Evolutionary conservation across 148 eudicot species (phyloP).

Genomic region (Chenopodium album): DNA sequence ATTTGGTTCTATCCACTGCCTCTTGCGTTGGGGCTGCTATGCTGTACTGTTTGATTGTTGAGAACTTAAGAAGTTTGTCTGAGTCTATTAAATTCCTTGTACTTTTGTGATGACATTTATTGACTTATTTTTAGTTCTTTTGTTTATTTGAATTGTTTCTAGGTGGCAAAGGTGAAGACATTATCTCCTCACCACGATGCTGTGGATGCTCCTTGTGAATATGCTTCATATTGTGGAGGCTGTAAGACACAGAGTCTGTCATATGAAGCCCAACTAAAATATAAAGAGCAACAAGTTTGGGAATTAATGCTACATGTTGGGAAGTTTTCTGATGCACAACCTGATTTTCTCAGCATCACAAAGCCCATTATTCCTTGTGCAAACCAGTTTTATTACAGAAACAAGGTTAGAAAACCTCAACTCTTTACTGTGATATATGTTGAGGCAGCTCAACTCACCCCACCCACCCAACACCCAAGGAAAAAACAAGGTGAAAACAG

Average conservation of each 20-base stretch:
- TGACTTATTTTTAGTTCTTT: neutral
- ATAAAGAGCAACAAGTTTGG: constrained; percentile 82
- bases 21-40: neutral
- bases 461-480: no score
- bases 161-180: constrained; percentile 85
- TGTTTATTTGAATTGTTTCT: constrained; percentile 15
- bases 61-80: neutral
- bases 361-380: constrained; percentile 90
- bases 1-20: neutral
- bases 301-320: constrained; percentile 82
- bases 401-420: constrained; percentile 54
- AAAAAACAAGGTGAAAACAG: neutral
- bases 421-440: neutral
- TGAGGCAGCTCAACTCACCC: neutral
- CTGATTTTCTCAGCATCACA: constrained; percentile 47
- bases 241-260: constrained; percentile 85
- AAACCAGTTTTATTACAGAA: constrained; percentile 86
- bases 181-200: constrained; percentile 67
- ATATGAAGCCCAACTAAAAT: constrained; percentile 87
- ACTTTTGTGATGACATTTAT: neutral
- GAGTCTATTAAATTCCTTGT: neutral
- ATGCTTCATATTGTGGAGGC: constrained; percentile 92
- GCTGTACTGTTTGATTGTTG: neutral
- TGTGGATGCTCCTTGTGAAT: constrained; percentile 96
- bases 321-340: constrained; percentile 57